These are phyloP conservation scores for Ascosphaera aggregata DNA, from an alignment of 2,329 filamentous ascomycete genomes.

Conservation along the genomic window DNA sequence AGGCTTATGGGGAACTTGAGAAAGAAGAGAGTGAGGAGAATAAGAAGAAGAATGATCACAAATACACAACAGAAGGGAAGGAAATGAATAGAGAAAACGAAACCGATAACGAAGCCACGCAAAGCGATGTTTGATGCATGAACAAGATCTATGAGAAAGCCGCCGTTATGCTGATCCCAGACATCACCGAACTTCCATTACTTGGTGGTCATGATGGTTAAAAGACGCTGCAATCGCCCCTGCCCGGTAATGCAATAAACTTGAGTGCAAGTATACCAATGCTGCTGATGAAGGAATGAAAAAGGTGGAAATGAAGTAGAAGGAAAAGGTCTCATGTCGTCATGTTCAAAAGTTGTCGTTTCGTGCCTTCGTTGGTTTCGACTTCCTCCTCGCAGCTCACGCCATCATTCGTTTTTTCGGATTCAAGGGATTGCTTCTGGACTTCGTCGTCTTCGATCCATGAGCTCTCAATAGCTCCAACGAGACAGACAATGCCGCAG, in stretches of 20 bases:
- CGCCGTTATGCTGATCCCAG: not conserved
- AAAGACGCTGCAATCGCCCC: not conserved
- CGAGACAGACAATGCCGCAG: conserved; percentile 49
- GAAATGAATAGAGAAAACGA: conserved; percentile 5
- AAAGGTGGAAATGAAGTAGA: no score
- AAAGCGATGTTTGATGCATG: not conserved
- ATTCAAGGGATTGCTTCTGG: conserved; percentile 5
- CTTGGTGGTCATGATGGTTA: not conserved
- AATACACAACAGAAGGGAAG: conserved; percentile 3
- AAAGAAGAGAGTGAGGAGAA: no score
- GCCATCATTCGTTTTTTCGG: conserved; percentile 2
- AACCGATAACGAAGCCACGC: conserved; percentile 2
- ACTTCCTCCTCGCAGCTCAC: conserved; percentile 10
- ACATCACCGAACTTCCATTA: no score
- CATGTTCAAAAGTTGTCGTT: not conserved
- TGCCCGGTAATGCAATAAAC: not conserved
- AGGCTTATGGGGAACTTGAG: no score
- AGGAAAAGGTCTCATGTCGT: not conserved
- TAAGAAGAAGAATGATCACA: not conserved
- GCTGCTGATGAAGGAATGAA: not conserved
- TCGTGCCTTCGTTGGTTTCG: conserved; percentile 13
- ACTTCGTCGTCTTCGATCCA: conserved; percentile 44
- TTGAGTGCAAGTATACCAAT: no score
- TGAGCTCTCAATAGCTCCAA: conserved; percentile 52
- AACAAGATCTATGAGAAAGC: not conserved